Base-by-base conservation (phyloP, 176 grass and related monocot genomes). In the Musa troglodytarum region DNA sequence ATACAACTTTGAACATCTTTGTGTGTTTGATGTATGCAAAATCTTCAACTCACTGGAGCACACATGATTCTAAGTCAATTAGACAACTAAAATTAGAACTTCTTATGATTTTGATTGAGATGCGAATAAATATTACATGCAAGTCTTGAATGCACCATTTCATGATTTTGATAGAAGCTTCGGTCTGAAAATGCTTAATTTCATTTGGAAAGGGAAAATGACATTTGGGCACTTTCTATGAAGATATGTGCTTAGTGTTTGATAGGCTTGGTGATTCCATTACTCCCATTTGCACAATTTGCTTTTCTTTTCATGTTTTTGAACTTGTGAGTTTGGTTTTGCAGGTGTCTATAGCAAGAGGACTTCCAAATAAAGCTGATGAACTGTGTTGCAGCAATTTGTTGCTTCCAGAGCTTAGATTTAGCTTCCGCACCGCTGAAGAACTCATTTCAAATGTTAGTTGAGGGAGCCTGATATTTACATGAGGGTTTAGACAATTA, bases 261-360 rank as follows among this genome's bases (percentile, higher is more conserved):
- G 34, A 43, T 43, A 43, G 4, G 34, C 34, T 43, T 43, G 4
- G 34, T 43, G 34, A 43, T 43, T 43, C 34, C 34, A 29, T 29
- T 3, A 29, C 29, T 29, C 29, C 9, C 24, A 66, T 66, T 13
- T 4, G 10, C 10, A 67, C 26, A 29, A 23, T 25, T 1, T 67
- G 23, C 24, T 10, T 66, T 29, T 22, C 22, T 66, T 3, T 13
- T 5, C 23, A 66, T n/a, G 64, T 5, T n/a, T 49, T 9, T 70
- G 34, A 68, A 43, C 15, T 50, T 11, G 49, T 70, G 16, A n/a
- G 68, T 70, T 69, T 70, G 43, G 11, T 70, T 70, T 50, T 70
- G 68, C 68, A 70, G 68, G 7, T 1, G 10, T 70, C 68, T 50
- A 51, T 52, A 20, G 68, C 68, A 25, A 70, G 49, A 70, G 68